Evolutionary conservation across 306 rosid genomes (phyloP), one percentile per base, ranked within the genome.

Genomic region (Senna tora): DNA sequence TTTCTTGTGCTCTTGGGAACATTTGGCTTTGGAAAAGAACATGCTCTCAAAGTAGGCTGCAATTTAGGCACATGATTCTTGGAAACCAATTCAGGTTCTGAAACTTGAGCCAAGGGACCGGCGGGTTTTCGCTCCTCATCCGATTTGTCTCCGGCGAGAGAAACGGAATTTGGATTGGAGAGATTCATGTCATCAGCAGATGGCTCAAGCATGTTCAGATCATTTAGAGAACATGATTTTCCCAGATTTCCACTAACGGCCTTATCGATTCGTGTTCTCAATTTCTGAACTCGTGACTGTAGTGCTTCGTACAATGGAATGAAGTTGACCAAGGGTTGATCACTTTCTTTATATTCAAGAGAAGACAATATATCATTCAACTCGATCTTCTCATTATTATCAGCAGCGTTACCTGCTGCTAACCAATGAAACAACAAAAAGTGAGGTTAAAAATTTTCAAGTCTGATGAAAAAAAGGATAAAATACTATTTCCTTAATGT

Each of bases 221-320:
- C 75, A 69, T 75, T 79, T 38, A 55, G 46, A 10, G 87, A 77
- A 71, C 77, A 74, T 58, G 79, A 65, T 41, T 77, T 86, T 54
- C 63, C 75, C 3, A 60, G 71, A 58, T 84, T 86, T 80, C 86
- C 90, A 50, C 67, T 69, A 60, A 83, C 62, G 34, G 90, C 81
- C 71, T 68, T 80, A 46, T 83, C 87, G 36, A 72, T 68, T 86
- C 89, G 86, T 55, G 77, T 38, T 80, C 75, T 86, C 84, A 93
- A 78, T 56, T 69, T 41, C 9, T 52, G 78, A 64, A 89, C 82
- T 65, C 65, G 80, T 14, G 84, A 83, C 34, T 80, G 83, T 47
- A 75, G 74, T 46, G 69, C 82, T 79, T 81, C 97, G 73, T 87
- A 77, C 76, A 81, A 77, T 69, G 55, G 51, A 64, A 90, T 74